These are phyloP conservation scores for Phytophthora uliginosa DNA, from an alignment of 352 stramenopile genomes.

Conservation along the genomic window DNA sequence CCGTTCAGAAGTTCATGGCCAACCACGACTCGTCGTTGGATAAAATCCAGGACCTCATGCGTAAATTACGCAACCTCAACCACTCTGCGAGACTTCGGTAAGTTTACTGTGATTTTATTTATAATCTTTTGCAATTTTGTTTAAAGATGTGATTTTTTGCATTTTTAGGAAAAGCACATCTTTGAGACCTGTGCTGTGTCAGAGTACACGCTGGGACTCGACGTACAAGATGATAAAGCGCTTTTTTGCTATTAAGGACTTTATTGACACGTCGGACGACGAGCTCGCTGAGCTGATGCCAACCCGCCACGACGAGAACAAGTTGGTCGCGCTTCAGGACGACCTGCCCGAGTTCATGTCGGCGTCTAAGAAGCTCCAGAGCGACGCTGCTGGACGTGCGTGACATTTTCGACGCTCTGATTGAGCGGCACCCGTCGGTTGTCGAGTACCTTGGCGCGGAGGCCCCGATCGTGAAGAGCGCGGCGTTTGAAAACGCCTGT, in stretches of 20 bases:
- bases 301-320: slow-evolving; percentile 4
- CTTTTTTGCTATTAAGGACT: background rate
- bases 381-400: too few species aligned
- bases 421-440: too few species aligned
- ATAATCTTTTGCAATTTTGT: background rate
- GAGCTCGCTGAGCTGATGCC: slow-evolving; percentile 6
- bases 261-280: slow-evolving; percentile 3
- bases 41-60: background rate
- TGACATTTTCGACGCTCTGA: too few species aligned
- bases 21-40: background rate
- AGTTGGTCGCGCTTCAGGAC: background rate
- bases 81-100: background rate
- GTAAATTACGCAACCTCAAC: background rate
- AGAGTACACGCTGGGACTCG: background rate
- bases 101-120: background rate
- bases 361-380: too few species aligned
- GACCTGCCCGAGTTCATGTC: too few species aligned
- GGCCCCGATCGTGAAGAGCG: too few species aligned
- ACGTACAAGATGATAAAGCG: background rate
- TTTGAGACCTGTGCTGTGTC: background rate
- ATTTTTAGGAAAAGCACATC: background rate
- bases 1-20: background rate
- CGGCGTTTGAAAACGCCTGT: too few species aligned
- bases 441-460: too few species aligned
- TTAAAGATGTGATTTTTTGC: background rate